Evolutionary conservation across 495 filamentous ascomycete genomes (phyloP), one percentile per base, ranked within the genome.

Genomic region (Staphylotrichum tortipilum): DNA sequence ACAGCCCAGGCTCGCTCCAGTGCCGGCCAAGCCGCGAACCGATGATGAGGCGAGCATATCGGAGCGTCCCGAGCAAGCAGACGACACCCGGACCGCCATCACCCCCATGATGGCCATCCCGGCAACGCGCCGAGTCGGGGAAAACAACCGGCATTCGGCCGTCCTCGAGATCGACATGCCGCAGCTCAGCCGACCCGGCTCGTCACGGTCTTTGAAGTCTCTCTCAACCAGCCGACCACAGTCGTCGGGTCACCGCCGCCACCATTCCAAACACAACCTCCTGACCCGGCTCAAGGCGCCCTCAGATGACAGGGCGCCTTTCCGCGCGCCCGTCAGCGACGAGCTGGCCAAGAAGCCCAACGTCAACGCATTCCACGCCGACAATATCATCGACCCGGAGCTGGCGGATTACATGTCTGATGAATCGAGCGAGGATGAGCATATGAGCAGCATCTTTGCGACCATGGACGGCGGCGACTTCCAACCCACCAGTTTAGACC

Each of bases 381-480:
- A 99, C 61, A 96, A 88, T 58, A 95, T 99, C 55, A 97, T 97
- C 61, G 94, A 99, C 59, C 91, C 94, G 3, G 94, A 97, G 58
- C 72, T 97, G 14, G 90, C 89, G 2, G 87, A 89, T 23, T 97
- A 91, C 68, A 84, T 97, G 73, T 97, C 92, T 15, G 94, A 99
- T 64, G 89, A 83, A 18, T 91, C 88, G 2, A 96, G 86, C 59
- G 92, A 84, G 15, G 90, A 95, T 56, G 89, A 97, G 45, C 88
- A 92, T 59, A 80, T 89, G 67, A 90, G 83, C 63, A 89, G 80
- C 63, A 84, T 97, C 15, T 81, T 92, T 59, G 78, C 86, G 22
- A 83, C 85, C 0, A 79, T 94, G 63, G 66, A 73, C 24, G 62
- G 64, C 40, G 65, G 57, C 34, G 73, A 70, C 33, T 58, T 70